phyloP scores from a whole-genome alignment of 2,329 filamentous ascomycete species.

The Ophiobolus disseminans region DNA sequence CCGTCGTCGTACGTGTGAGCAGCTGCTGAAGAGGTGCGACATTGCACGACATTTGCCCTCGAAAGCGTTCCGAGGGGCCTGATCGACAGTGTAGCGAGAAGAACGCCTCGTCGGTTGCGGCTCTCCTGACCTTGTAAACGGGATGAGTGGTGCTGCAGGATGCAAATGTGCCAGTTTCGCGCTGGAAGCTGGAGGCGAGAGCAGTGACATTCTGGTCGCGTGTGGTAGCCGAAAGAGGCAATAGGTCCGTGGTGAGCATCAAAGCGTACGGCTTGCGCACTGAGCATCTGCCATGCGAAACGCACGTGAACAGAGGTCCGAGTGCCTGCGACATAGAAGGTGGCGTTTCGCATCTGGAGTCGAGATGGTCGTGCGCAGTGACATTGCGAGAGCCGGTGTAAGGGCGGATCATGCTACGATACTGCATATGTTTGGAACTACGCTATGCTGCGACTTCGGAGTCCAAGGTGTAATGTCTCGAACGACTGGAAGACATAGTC shows the following conservation, averaged over 20 bases:
- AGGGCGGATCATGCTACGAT: not conserved
- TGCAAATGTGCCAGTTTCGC: not conserved
- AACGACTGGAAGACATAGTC: not conserved
- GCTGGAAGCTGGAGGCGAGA: not conserved
- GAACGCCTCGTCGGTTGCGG: not conserved
- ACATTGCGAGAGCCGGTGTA: not conserved
- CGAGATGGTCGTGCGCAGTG: not conserved
- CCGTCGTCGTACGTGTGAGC: not conserved
- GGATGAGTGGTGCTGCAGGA: not conserved
- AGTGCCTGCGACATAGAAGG: not conserved
- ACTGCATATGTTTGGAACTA: too few species aligned
- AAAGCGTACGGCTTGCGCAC: not conserved
- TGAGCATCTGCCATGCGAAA: conserved; percentile 5
- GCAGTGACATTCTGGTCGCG: conserved; percentile 2
- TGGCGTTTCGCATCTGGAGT: conserved; percentile 4
- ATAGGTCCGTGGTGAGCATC: not conserved
- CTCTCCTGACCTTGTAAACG: not conserved
- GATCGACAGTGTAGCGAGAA: not conserved
- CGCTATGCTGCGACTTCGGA: too few species aligned
- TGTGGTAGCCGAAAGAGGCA: not conserved
- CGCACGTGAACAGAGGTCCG: conserved; percentile 7
- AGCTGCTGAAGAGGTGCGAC: not conserved
- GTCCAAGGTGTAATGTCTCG: conserved; percentile 2
- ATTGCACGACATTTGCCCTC: not conserved
- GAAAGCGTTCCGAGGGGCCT: not conserved